phyloP scores from a whole-genome alignment of 352 stramenopile species.

The Phytopythium vexans region DNA sequence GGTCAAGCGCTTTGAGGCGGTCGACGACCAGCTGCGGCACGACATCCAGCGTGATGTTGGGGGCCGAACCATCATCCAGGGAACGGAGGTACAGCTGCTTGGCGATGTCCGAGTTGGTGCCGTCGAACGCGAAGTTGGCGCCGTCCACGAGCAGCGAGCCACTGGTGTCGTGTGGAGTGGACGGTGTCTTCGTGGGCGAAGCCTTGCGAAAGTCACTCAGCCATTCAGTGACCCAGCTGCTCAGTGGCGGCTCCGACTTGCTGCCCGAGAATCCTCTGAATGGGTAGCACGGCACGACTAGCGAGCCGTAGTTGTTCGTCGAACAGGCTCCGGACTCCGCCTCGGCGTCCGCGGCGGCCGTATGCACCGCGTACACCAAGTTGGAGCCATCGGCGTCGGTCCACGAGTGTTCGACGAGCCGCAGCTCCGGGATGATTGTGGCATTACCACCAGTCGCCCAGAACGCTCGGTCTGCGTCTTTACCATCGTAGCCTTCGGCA shows the following conservation, averaged over 20 bases:
- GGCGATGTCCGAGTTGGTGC: conserved; percentile 28
- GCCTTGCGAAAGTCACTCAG: conserved; percentile 6
- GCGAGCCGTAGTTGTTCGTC: conserved; percentile 6
- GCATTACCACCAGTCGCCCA: conserved; percentile 23
- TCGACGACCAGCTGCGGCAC: not conserved
- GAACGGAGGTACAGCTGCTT: conserved; percentile 20
- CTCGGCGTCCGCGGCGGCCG: conserved; percentile 1
- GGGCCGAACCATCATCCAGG: not conserved
- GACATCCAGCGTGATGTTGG: not conserved
- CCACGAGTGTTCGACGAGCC: conserved; percentile 11
- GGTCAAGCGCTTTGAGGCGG: not conserved
- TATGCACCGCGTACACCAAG: conserved; percentile 3
- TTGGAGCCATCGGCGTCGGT: not conserved
- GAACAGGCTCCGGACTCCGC: conserved; percentile 9
- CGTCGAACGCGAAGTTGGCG: conserved; percentile 16
- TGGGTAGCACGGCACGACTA: conserved; percentile 13
- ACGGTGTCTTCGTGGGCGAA: conserved; percentile 5
- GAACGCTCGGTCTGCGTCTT: conserved; percentile 7
- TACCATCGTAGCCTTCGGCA: conserved; percentile 6
- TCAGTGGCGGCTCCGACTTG: conserved; percentile 8
- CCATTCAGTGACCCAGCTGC: conserved; percentile 13
- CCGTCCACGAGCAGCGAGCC: not conserved
- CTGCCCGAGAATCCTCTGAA: conserved; percentile 4
- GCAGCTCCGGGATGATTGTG: conserved; percentile 4
- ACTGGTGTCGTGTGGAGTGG: conserved; percentile 2